A percentile compares a stretch with the other conserved stretches of the same genome.
Evolutionary conservation across 371 early-diverging fungal genomes (phyloP).

Genomic region (Globomyces sp.): DNA sequence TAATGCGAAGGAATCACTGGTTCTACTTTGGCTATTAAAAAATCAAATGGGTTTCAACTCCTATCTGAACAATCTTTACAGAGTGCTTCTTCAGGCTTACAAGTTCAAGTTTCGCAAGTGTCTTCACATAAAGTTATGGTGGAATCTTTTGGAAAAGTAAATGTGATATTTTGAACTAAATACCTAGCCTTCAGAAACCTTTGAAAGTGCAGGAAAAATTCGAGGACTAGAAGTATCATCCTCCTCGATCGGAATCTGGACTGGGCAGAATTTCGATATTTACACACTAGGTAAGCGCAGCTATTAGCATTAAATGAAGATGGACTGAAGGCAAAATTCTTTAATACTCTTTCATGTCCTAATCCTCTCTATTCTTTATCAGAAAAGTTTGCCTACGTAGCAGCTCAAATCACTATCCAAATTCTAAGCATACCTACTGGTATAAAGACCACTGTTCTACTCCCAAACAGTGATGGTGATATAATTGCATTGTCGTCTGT

Average conservation of each 20-base stretch:
- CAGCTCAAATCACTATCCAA: not conserved
- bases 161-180: no score
- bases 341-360: not conserved
- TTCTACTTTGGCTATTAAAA: not conserved
- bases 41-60: slow-evolving; percentile 5
- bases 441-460: not conserved
- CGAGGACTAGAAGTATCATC: not conserved
- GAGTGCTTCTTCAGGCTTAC: not conserved
- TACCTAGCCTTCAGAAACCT: not conserved
- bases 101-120: not conserved
- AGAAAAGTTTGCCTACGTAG: not conserved
- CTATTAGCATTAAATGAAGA: not conserved
- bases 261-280: not conserved
- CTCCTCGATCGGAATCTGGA: not conserved
- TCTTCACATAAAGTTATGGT: not conserved
- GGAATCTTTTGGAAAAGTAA: not conserved
- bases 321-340: not conserved
- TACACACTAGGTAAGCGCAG: not conserved
- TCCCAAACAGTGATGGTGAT: slow-evolving; percentile 28
- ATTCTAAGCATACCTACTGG: not conserved
- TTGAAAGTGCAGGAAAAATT: not conserved
- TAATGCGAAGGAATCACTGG: not conserved
- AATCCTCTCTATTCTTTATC: not conserved
- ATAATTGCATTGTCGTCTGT: not conserved
- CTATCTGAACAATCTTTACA: not conserved